Evolutionary conservation across 768 basidiomycete genomes (phyloP).

Genomic region (Fibroporia radiculosa): DNA sequence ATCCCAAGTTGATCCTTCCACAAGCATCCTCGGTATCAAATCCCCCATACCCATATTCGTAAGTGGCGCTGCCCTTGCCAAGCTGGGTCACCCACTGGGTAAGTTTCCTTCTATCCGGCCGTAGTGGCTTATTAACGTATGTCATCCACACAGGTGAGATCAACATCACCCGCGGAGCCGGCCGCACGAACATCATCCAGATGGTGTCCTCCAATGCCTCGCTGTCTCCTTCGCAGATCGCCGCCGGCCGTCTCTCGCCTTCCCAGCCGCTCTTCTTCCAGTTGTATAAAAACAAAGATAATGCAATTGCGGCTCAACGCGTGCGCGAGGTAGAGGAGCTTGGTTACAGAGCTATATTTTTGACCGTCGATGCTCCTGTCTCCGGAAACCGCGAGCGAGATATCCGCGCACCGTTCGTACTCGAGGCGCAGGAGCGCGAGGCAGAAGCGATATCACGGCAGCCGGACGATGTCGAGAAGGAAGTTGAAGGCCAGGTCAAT

Average conservation of each 20-base stretch:
- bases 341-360: conserved; percentile 83
- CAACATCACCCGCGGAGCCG: conserved; percentile 71
- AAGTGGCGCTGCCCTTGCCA: conserved; percentile 76
- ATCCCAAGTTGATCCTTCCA: conserved; percentile 58
- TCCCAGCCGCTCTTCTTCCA: conserved; percentile 72
- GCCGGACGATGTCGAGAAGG: conserved; percentile 25
- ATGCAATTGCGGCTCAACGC: conserved; percentile 56
- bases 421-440: conserved; percentile 36
- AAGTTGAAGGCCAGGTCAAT: conserved; percentile 28
- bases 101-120: conserved; percentile 2
- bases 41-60: conserved; percentile 78
- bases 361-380: conserved; percentile 88
- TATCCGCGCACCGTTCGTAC: conserved; percentile 48
- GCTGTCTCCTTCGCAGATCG: conserved; percentile 55
- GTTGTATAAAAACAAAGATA: conserved; percentile 75
- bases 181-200: conserved; percentile 64
- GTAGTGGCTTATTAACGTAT: neutral
- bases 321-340: conserved; percentile 62
- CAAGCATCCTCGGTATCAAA: conserved; percentile 63
- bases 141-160: conserved; percentile 50
- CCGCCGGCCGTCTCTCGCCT: conserved; percentile 41
- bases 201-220: conserved; percentile 81
- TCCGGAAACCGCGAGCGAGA: conserved; percentile 77
- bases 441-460: conserved; percentile 17
- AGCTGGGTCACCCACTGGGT: conserved; percentile 80